phyloP scores from a whole-genome alignment of 1,284 basidiomycete genomes.

The Gymnopus androsaceus region DNA sequence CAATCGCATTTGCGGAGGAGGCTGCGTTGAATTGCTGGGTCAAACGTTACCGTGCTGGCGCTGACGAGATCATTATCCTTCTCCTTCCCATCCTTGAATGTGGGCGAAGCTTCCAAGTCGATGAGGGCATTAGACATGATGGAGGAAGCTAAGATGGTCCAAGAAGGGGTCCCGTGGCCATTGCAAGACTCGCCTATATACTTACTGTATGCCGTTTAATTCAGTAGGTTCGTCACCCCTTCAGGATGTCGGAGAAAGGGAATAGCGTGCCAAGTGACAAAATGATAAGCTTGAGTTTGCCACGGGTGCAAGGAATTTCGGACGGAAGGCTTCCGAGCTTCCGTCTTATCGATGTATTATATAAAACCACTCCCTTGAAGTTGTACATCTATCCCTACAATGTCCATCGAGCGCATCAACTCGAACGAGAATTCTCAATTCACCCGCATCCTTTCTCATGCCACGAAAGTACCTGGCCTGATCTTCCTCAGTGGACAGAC shows the following conservation, averaged over 20 bases:
- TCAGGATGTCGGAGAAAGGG: not conserved
- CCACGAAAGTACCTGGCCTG: slow-evolving; percentile 54
- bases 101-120: slow-evolving; percentile 8
- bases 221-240: not conserved
- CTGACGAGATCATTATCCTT: slow-evolving; percentile 6
- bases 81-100: not conserved
- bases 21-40: slow-evolving; percentile 25
- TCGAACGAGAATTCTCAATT: slow-evolving; percentile 41
- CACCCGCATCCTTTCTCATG: slow-evolving; percentile 56
- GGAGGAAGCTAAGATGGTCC: slow-evolving; percentile 3
- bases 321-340: not conserved
- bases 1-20: slow-evolving; percentile 41
- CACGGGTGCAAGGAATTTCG: not conserved
- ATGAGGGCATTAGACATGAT: slow-evolving; percentile 13
- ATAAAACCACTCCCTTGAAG: not conserved
- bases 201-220: not conserved
- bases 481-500: slow-evolving; percentile 63
- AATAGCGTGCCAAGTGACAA: not conserved
- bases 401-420: slow-evolving; percentile 55
- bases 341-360: not conserved
- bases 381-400: slow-evolving; percentile 19
- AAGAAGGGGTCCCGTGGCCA: slow-evolving; percentile 1
- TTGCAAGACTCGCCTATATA: not conserved
- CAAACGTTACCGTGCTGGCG: not conserved
- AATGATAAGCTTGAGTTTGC: not conserved